phyloP scores from a whole-genome alignment of 768 basidiomycete species.

The Leucocoprinus sp. region DNA sequence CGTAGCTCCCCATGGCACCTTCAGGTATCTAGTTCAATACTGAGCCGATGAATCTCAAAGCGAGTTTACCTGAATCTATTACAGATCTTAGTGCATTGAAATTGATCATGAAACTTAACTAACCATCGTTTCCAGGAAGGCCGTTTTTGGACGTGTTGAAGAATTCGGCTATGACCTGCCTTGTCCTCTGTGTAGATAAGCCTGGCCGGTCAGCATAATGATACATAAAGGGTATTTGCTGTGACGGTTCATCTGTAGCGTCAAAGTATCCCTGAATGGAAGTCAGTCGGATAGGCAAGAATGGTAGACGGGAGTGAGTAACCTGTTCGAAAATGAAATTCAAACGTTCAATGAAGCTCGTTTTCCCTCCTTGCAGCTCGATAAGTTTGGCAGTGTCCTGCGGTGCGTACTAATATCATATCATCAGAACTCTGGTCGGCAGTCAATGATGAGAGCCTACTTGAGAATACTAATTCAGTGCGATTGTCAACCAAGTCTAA shows the following conservation, averaged over 20 bases:
- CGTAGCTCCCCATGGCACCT: constrained; percentile 60
- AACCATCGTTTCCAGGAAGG: constrained; percentile 60
- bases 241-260: constrained; percentile 55
- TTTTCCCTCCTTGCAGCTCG: constrained; percentile 48
- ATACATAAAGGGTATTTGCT: constrained; percentile 65
- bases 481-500: neutral
- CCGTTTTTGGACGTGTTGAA: constrained; percentile 52
- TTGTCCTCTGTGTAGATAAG: constrained; percentile 45
- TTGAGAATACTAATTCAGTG: constrained; percentile 42
- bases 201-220: constrained; percentile 59
- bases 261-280: constrained; percentile 46
- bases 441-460: constrained; percentile 20
- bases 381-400: constrained; percentile 60
- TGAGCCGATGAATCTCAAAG: neutral
- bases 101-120: constrained; percentile 10
- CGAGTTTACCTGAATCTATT: constrained; percentile 20
- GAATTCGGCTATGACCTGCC: constrained; percentile 45
- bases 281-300: neutral
- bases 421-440: neutral
- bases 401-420: constrained; percentile 41
- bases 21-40: constrained; percentile 4
- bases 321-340: constrained; percentile 53
- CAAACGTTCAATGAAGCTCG: constrained; percentile 45
- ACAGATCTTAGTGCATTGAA: neutral
- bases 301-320: neutral